Evolutionary conservation across 352 stramenopile genomes (phyloP), one percentile per base, ranked within the genome.

Genomic region (Pythium aristosporum): DNA sequence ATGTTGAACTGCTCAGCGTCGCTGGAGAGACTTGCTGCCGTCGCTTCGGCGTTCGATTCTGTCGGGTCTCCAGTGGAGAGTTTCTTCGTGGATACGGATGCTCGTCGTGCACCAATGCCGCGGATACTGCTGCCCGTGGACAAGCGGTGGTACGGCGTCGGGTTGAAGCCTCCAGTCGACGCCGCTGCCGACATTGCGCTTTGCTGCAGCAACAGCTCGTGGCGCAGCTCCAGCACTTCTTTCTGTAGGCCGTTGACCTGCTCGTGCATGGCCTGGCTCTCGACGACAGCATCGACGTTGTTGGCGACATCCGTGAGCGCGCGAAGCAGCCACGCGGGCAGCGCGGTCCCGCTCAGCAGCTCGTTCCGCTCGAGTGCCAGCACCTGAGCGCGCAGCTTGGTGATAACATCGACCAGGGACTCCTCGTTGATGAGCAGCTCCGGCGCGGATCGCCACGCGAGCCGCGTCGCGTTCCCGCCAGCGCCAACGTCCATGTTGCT

Each of bases 371-470:
- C 84, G 25, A 93, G 69, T 21, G 81, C 68, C 21, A 82, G 73
- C 28, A 94, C 80, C 58, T 91, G 81, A 9, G 52, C 52, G 20
- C 77, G 79, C 65, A 94, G 65, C 59, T 82, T 80, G n/a, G 67
- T 74, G 62, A 94, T 89, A 18, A 93, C 69, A 25, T 93, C 80
- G 20, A 91, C 77, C 5, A 94, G 70, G 9, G 82, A 87, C 52
- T 94, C 84, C 30, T 91, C 84, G 43, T 94, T 92, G 61, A 93
- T 67, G 37, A 89, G 73, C 52, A 95, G 74, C 39, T 93, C 84
- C 9, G 84, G 82, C 32, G 81, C 73, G 5, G 78, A 76, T 16
- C 81, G 83, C 84, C 84, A 92, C 36, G 73, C 54, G 47, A 93
- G 65, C 47, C 75, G 72, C 44, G 77, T 82, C 34, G 76, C 62